Base-by-base conservation (phyloP, 2,329 filamentous ascomycete species). In the Bipolaris cookei region DNA sequence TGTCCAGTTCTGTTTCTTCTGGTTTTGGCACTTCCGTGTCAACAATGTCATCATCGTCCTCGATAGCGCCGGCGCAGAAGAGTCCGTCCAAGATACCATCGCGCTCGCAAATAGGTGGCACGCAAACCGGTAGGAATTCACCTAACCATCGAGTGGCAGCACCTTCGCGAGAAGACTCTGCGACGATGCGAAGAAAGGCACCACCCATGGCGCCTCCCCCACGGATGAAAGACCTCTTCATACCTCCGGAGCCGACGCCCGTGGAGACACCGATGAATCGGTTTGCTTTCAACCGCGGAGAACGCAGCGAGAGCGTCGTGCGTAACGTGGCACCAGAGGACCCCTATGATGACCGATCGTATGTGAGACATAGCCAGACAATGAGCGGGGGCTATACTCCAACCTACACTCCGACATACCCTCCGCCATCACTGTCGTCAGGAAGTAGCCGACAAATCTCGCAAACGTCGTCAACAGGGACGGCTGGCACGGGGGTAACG, bases 161-260 rank as follows among this genome's bases (percentile, higher is more conserved):
- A 68, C 58, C 72, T 66, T 63, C 67, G 42, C 64, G 66, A 37
- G 73, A 68, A 54, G 69, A 70, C 44, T 69, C 65, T 5, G 63
- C 64, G 16, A 76, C 70, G 3, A 63, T 75, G 32, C 66, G 68
- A n/a, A 73, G 69, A 68, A 81, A 79, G 78, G 75, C 69, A 57
- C 78, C 75, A 52, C 78, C 77, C 63, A 79, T 83, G 23, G 84
- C 85, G 49, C 85, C 85, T 70, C 93, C 93, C 11, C 94, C 94
- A 46, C 95, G 92, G 76, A 97, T 98, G 92, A 88, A 94, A 63
- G 92, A 96, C 39, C 82, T 97, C 28, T 86, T 87, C 62, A 76
- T 81, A 7, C 84, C 85, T 44, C 81, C 83, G 4, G 71, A 75
- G 25, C 80, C 67, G 8, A 56, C 75, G 4, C 4, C 38, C 6